Conservation (phyloP, 2,329 filamentous ascomycete species). For the Fusarium nodosum region DNA sequence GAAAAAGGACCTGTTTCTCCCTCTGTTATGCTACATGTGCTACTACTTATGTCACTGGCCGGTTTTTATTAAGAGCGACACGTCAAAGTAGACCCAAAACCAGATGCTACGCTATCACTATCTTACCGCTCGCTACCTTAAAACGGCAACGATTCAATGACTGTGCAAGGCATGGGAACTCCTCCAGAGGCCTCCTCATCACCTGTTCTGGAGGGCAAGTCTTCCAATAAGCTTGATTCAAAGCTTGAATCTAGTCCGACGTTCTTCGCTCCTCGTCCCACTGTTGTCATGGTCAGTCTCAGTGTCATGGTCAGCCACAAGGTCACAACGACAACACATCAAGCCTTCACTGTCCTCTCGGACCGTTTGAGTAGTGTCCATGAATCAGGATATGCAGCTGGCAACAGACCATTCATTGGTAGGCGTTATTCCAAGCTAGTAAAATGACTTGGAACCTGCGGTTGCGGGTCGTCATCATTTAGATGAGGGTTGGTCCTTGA, state of each 20-base stretch:
- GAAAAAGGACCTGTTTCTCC: conserved; percentile 6
- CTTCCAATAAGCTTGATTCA: conserved; percentile 31
- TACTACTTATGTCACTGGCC: conserved; percentile 5
- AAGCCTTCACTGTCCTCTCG: not conserved
- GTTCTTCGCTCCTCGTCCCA: conserved; percentile 2
- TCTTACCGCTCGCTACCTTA: not conserved
- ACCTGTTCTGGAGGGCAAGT: conserved; percentile 7
- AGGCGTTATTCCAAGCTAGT: conserved; percentile 1
- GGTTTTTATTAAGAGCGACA: conserved; percentile 22
- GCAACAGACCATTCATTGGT: conserved; percentile 11
- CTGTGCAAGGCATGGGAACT: conserved; percentile 9
- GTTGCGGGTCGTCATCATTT: conserved; percentile 25
- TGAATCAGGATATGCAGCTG: conserved; percentile 19
- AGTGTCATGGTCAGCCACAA: conserved; percentile 15
- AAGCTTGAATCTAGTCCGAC: conserved; percentile 10
- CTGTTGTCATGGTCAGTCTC: conserved; percentile 9
- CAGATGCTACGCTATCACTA: conserved; percentile 4
- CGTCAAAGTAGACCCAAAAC: conserved; percentile 22
- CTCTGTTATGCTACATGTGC: conserved; percentile 4
- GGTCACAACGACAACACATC: conserved; percentile 1
- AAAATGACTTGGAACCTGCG: conserved; percentile 8
- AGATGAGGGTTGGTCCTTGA: conserved; percentile 18
- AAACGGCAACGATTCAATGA: conserved; percentile 7
- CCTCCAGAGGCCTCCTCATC: conserved; percentile 38
- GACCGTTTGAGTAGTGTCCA: conserved; percentile 3